These are phyloP conservation scores for Pseudovirgaria hyperparasitica DNA, from an alignment of 2,329 filamentous ascomycete species.

Conservation along the genomic window DNA sequence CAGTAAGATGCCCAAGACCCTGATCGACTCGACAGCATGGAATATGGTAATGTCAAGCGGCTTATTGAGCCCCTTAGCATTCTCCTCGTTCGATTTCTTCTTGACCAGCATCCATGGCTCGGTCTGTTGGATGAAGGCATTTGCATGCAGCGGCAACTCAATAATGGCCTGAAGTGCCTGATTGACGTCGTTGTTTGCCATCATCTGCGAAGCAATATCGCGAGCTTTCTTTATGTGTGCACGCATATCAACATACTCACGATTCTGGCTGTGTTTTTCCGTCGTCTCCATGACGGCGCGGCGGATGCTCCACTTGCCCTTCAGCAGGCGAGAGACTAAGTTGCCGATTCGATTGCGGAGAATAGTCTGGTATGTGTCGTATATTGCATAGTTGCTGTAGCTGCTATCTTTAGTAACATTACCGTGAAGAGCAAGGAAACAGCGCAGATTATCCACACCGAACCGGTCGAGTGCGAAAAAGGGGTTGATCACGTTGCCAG, in stretches of 20 bases:
- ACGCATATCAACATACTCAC: slow-evolving; percentile 12
- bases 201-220: slow-evolving; percentile 9
- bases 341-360: slow-evolving; percentile 73
- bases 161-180: slow-evolving; percentile 54
- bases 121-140: slow-evolving; percentile 51
- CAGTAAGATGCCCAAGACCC: slow-evolving; percentile 69
- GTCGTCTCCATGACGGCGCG: slow-evolving; percentile 38
- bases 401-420: slow-evolving; percentile 66
- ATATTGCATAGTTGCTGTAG: slow-evolving; percentile 70
- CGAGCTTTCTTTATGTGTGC: slow-evolving; percentile 16
- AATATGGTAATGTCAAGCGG: slow-evolving; percentile 50
- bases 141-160: slow-evolving; percentile 46
- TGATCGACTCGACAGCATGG: slow-evolving; percentile 59
- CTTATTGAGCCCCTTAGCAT: slow-evolving; percentile 19
- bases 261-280: slow-evolving; percentile 1
- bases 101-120: slow-evolving; percentile 55
- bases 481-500: slow-evolving; percentile 89
- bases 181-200: too few relatives aligned
- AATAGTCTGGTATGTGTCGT: slow-evolving; percentile 64
- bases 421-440: slow-evolving; percentile 73
- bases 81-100: slow-evolving; percentile 15
- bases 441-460: slow-evolving; percentile 77
- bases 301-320: slow-evolving; percentile 53
- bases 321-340: slow-evolving; percentile 56
- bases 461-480: slow-evolving; percentile 84